Evolutionary conservation across 2,329 filamentous ascomycete species (phyloP), one percentile per base, ranked within the genome.

Genomic region (Cordyceps tenuipes): DNA sequence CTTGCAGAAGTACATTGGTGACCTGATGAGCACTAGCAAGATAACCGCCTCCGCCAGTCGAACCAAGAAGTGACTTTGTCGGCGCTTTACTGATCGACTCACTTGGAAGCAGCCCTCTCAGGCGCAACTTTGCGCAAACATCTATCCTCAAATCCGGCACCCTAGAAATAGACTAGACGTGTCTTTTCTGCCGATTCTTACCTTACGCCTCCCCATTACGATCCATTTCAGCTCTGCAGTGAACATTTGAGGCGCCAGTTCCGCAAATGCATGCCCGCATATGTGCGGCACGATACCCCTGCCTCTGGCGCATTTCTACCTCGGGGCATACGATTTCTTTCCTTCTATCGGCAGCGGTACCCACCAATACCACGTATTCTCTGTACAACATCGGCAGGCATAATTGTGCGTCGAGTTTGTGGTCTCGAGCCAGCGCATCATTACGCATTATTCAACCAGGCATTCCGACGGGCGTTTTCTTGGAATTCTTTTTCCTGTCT

Each of bases 1-100:
- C 70, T 77, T 99, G 52, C 93, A 97, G 74, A 96, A 96, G 73
- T 97, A 97, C 72, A 97, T 97, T 68, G 93, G 93, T 65, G 93
- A 96, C 70, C 81, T 97, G 59, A 97, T 96, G 84, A 90, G 90
- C 66, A 88, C 86, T n/a, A 86, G 83, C 71, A 88, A 88, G 70
- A 88, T 89, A 66, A 88, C 85, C 1, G 80, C 85, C 1, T 77
- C 81, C 1, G 75, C 76, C 58, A 76, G 73, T 63, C 76, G 80
- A 36, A 74, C 73, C 59, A 82, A 82, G 68, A 85, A 84, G 70
- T 85, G 69, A 79, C 36, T 17, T 23, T 43, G 13, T n/a, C 39
- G 15, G 15, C 39, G 3, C 17, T n/a, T 43, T 43, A 8, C 13
- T n/a, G 39, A 8, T 43, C 13, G 39, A n/a, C 39, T 43, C 39